Evolutionary conservation across 179 eudicot species (phyloP), one percentile per base, ranked within the genome.

Genomic region (Monotropa hypopitys): DNA sequence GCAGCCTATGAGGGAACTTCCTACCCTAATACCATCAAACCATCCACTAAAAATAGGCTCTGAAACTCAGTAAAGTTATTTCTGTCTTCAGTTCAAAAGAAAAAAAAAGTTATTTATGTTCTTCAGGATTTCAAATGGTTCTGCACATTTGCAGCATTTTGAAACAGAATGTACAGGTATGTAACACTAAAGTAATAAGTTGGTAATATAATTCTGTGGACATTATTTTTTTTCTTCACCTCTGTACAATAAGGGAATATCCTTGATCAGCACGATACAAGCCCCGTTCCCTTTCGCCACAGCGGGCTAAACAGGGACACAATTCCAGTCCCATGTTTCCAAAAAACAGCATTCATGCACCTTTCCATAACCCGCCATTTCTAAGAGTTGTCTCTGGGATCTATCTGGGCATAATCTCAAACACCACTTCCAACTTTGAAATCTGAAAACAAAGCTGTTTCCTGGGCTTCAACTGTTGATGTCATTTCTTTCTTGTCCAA

Each of bases 401-500:
- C n/a, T 10, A 32, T 18, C 33, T 45, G 2, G 57, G 77, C 32
- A 59, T 42, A 30, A 75, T 61, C 33, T 75, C 70, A 75, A 66
- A 80, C 79, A 59, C 79, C 80, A 8, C 81, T 73, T 30, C 80
- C 78, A 28, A 85, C 74, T 82, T 84, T 88, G 33, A 81, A 84
- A 74, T 80, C 87, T 9, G 88, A 80, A 50, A 86, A 72, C 9
- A 89, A 82, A 76, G 87, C 81, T 65, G 84, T 83, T 73, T 87
- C 87, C 72, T 82, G 90, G 78, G 82, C 81, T 79, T 86, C 90
- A 28, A 71, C 78, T 74, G 85, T 80, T 43, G 89, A 73, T 76
- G 86, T 35, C 32, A 86, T 65, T 42, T 84, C 87, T 83, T 85
- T 89, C 80, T 84, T 88, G 78, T 93, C 98, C 66, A 83, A 75